Base-by-base conservation (phyloP, 2,329 filamentous ascomycete species). In the Pseudocercospora musae region DNA sequence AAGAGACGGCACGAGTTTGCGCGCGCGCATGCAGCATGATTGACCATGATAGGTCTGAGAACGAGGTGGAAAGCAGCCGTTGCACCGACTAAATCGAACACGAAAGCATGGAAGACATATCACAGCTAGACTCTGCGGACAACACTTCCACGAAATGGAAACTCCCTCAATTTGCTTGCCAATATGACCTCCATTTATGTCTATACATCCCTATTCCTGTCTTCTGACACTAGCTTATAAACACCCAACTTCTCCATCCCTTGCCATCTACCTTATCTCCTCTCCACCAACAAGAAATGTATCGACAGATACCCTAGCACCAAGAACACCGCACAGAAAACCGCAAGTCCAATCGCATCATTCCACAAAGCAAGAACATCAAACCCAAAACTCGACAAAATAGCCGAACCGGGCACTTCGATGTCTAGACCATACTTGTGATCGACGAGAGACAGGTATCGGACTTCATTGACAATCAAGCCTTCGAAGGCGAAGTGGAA, bases 401-500 rank as follows among this genome's bases (percentile, higher is more conserved):
- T 99, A 0, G 92, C 91, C 0, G 94, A 92, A 33, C 95, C 95
- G 0, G 95, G 95, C 0, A 99, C 92, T 57, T 95, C 94, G 66
- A 99, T 99, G 72, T 98, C 92, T 4, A 99, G 85, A 5, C 95
- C 95, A 64, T 96, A 97, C 78, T 98, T 96, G 77, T 95, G 89
- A 75, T 99, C 95, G 46, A 96, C 86, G 25, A 99, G 84, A 0
- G 90, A 94, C 48, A 99, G 82, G 71, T 92, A 91, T 25, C 92
- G 88, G 52, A 97, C 96, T 79, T 99, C 95, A 73, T 98, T 99
- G 70, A 99, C 95, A 66, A 98, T 96, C 13, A 99, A 84, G 1
- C 91, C 90, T 81, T 99, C 95, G 71, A 98, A 98, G 4, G 89
- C 94, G 74, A 96, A 99, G 75, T 99, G 95, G 84, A 99, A 99